Conservation (phyloP, 805 yeast species). For the Myxozyma vanderwaltii region DNA sequence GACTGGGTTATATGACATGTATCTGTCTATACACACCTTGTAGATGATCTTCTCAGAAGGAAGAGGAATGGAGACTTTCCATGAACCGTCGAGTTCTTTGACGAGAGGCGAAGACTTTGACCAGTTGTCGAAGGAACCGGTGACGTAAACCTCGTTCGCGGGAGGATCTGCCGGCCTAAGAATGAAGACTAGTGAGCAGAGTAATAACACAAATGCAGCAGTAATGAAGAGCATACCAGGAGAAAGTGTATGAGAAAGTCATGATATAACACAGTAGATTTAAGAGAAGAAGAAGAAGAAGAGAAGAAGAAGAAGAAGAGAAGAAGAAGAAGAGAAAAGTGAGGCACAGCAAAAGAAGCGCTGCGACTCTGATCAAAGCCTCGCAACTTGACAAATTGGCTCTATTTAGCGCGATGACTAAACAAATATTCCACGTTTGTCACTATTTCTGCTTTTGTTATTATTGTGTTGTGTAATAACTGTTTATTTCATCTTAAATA, state of each 20-base stretch:
- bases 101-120: conserved; percentile 60
- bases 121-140: conserved; percentile 76
- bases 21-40: no score
- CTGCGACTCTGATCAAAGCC: no score
- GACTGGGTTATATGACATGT: no score
- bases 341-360: no score
- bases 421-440: no score
- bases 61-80: conserved; percentile 60
- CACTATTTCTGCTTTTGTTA: no score
- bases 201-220: background rate
- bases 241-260: conserved; percentile 24
- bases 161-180: conserved; percentile 45
- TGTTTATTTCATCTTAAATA: no score
- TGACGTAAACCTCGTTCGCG: conserved; percentile 64
- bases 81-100: conserved; percentile 61
- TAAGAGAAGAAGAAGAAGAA: background rate
- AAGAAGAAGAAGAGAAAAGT: background rate
- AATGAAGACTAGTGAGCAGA: background rate
- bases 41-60: conserved; percentile 49
- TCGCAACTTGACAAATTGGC: no score
- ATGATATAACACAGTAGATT: background rate
- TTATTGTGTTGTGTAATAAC: no score
- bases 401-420: no score
- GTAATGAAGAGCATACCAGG: conserved; percentile 17
- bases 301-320: background rate